phyloP scores from a whole-genome alignment of 352 stramenopile species.

The Globisporangium emineosum region DNA sequence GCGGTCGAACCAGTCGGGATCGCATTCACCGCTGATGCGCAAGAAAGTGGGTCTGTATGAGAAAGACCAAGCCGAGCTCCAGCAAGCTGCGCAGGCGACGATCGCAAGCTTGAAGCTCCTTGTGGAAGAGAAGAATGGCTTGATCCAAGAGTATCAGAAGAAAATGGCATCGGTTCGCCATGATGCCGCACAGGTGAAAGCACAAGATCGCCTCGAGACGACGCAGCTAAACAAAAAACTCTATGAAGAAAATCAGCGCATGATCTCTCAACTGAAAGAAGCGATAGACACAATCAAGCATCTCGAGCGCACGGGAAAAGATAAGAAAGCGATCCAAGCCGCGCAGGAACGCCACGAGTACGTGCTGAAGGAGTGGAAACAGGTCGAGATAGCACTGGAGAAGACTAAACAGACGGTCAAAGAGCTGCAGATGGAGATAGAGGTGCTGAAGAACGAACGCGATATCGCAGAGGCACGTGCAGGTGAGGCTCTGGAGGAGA shows the following conservation, averaged over 20 bases:
- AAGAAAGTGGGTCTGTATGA: conserved; percentile 74
- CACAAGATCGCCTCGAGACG: conserved; percentile 49
- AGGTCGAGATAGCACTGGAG: conserved; percentile 55
- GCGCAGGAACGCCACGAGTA: conserved; percentile 64
- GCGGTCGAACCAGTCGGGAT: conserved; percentile 16
- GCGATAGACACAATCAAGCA: conserved; percentile 62
- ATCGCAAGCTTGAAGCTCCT: conserved; percentile 82
- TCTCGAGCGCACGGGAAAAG: conserved; percentile 55
- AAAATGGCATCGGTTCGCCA: conserved; percentile 48
- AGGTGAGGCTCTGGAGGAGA: conserved; percentile 81
- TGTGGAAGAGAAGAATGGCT: conserved; percentile 70
- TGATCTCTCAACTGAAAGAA: conserved; percentile 71
- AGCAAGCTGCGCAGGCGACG: conserved; percentile 72
- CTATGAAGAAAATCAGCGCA: conserved; percentile 74
- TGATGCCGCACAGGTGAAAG: conserved; percentile 45
- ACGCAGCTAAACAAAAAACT: conserved; percentile 64
- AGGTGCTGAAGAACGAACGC: conserved; percentile 55
- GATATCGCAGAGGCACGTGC: conserved; percentile 75
- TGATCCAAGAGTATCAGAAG: conserved; percentile 59
- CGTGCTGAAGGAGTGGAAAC: conserved; percentile 71
- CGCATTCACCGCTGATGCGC: conserved; percentile 41
- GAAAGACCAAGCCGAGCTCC: conserved; percentile 66
- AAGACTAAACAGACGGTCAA: conserved; percentile 41
- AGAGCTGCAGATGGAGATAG: conserved; percentile 55
- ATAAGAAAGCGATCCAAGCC: conserved; percentile 55